A percentile compares a stretch with the other conserved stretches of the same genome.
phyloP scores from a whole-genome alignment of 2,329 filamentous ascomycete genomes.

The Alternaria alternata region DNA sequence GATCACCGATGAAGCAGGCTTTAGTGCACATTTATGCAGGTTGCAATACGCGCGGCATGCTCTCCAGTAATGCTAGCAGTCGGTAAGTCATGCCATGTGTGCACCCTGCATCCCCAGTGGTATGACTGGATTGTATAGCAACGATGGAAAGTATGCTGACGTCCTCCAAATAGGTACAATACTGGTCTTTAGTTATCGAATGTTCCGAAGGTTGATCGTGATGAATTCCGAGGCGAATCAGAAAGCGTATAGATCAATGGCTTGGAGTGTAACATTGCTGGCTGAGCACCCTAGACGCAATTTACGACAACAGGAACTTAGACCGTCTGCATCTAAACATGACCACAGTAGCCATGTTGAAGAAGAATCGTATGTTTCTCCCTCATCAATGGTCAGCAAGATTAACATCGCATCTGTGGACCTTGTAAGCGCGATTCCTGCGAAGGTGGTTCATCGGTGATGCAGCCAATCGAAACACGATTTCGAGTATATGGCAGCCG shows the following conservation, averaged over 20 bases:
- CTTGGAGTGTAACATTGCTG: background rate
- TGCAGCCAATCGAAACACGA: background rate
- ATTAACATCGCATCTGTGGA: background rate
- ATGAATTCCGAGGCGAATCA: background rate
- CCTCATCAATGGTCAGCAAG: background rate
- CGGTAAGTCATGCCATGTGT: background rate
- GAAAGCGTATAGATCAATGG: background rate
- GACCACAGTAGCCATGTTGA: background rate
- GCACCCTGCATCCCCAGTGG: background rate
- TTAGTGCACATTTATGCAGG: background rate
- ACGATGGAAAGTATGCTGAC: background rate
- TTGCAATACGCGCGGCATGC: background rate
- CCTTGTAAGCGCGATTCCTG: background rate
- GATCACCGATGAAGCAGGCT: conserved; percentile 1
- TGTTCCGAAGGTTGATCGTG: background rate
- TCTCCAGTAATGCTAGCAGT: background rate
- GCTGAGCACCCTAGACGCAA: background rate
- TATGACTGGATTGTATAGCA: background rate
- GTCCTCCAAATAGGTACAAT: background rate
- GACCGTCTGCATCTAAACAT: background rate
- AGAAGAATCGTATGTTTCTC: background rate
- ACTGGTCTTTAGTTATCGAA: background rate
- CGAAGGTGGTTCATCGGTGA: background rate
- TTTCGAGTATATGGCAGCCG: background rate
- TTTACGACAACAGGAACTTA: background rate